Percentiles rank a stretch among this genome's conserved stretches.
These are phyloP conservation scores for Kurtzmaniella quercitrusa DNA, from an alignment of 1,139 yeast species.

Conservation along the genomic window DNA sequence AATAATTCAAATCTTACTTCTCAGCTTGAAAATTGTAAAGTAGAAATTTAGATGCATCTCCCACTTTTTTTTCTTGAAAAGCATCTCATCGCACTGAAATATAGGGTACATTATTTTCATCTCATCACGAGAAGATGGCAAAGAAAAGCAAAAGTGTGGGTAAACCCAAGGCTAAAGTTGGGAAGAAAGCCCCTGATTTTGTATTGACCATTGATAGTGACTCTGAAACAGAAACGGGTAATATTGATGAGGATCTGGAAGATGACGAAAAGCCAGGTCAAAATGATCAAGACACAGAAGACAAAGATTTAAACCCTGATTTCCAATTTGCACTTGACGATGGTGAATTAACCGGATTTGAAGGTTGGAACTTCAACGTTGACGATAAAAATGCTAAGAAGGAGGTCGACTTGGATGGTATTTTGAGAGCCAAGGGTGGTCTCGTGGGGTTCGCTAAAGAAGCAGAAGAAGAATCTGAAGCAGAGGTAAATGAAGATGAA, in stretches of 20 bases:
- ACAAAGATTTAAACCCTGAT: slow-evolving; percentile 62
- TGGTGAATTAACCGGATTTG: slow-evolving; percentile 47
- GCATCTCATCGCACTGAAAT: slow-evolving; percentile 6
- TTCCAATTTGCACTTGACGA: slow-evolving; percentile 67
- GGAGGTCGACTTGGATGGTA: slow-evolving; percentile 84
- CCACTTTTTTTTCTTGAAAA: slow-evolving; percentile 4
- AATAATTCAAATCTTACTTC: neutral
- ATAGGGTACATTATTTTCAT: neutral
- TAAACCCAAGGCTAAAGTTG: slow-evolving; percentile 6
- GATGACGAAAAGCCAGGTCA: slow-evolving; percentile 12
- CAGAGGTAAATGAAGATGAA: slow-evolving; percentile 20
- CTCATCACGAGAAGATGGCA: slow-evolving; percentile 12
- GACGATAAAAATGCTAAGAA: slow-evolving; percentile 31
- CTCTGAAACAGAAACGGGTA: slow-evolving; percentile 61
- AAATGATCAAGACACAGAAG: slow-evolving; percentile 31
- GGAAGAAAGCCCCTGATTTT: slow-evolving; percentile 20
- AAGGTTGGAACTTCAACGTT: slow-evolving; percentile 81
- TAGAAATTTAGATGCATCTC: too few relatives aligned
- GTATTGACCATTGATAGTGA: slow-evolving; percentile 53
- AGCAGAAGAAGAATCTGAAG: slow-evolving; percentile 26
- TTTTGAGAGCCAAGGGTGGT: slow-evolving; percentile 79
- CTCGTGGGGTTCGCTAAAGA: slow-evolving; percentile 49
- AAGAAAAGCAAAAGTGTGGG: slow-evolving; percentile 12
- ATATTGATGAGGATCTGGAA: slow-evolving; percentile 18
- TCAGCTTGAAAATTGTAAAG: too few relatives aligned